Base-by-base conservation (phyloP, 2,329 filamentous ascomycete genomes). In the Stagonosporopsis cucurbitacearum region DNA sequence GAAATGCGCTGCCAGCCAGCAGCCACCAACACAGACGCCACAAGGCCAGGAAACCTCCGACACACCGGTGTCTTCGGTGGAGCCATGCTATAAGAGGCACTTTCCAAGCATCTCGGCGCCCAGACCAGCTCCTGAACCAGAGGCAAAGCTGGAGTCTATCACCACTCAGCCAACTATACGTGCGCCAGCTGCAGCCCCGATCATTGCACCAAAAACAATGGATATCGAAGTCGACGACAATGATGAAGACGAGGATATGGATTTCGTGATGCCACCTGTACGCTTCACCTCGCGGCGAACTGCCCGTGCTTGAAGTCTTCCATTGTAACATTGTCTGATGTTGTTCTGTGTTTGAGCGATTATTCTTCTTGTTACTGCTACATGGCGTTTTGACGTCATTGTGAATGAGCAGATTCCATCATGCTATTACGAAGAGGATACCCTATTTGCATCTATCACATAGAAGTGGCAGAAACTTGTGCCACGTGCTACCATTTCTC, bases 171-270 rank as follows among this genome's bases (percentile, higher is more conserved):
- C 53, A 15, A 51, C 47, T 13, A 43, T 51, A 9, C 47, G 32
- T 39, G 19, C 53, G 13, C 49, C 61, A 3, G 19, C 46, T 32
- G 45, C 53, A 23, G 32, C 53, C 17, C 44, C 58, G 35, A 23
- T 47, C n/a, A 42, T 39, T 9, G 50, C 51, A 36, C 45, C 63
- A 23, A 71, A 70, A 42, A 58, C 63, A 7, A 60, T 73, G 44
- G 65, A 68, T 20, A 75, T 76, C 17, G 73, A 76, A 54, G 67
- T 76, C 17, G 74, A 76, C 50, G 71, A 75, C 26, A 67, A 75
- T 20, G 42, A 53, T 1, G 50, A 72, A 12, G 67, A 70, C 4
- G 71, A 74, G 25, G 69, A 74, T 12, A 48, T 57, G 4, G 65
- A 70, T 23, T 75, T 74, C 39, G 65, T 71, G n/a, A 68, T 75